Evolutionary conservation across 2,329 filamentous ascomycete genomes (phyloP).

Genomic region (Sclerotinia borealis): DNA sequence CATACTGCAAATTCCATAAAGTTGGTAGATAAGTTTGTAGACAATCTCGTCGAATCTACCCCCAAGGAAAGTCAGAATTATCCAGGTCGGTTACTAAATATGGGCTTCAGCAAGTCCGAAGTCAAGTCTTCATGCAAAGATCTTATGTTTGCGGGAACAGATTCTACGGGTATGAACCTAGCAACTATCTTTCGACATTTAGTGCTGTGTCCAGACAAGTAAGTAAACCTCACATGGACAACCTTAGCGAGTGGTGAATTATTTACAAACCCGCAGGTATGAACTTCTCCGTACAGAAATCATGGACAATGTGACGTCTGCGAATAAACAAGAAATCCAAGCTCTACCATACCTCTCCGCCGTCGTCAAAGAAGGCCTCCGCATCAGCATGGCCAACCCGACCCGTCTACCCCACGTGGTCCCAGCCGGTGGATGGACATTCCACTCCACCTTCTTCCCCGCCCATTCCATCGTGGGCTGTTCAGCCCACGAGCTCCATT

Average conservation of each 20-base stretch:
- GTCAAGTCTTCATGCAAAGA: conserved; percentile 47
- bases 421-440: conserved; percentile 29
- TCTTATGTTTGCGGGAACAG: conserved; percentile 48
- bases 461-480: conserved; percentile 41
- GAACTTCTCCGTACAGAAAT: conserved; percentile 34
- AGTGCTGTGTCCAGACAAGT: conserved; percentile 38
- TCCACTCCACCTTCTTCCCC: conserved; percentile 35
- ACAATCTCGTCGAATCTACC: conserved; percentile 33
- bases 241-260: not conserved
- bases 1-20: conserved; percentile 32
- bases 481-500: conserved; percentile 41
- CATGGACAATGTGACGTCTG: conserved; percentile 19
- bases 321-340: conserved; percentile 30
- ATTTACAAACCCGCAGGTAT: conserved; percentile 26
- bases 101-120: conserved; percentile 39
- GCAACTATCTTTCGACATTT: conserved; percentile 43
- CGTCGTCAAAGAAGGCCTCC: conserved; percentile 44
- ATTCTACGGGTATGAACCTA: conserved; percentile 47
- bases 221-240: conserved; percentile 13
- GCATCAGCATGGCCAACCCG: conserved; percentile 46
- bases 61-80: conserved; percentile 39
- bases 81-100: conserved; percentile 41
- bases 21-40: conserved; percentile 40
- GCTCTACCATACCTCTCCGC: conserved; percentile 41
- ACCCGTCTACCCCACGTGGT: conserved; percentile 44